These are phyloP conservation scores for Cystobasidium pallidum DNA, from an alignment of 1,284 basidiomycete species.

Conservation along the genomic window DNA sequence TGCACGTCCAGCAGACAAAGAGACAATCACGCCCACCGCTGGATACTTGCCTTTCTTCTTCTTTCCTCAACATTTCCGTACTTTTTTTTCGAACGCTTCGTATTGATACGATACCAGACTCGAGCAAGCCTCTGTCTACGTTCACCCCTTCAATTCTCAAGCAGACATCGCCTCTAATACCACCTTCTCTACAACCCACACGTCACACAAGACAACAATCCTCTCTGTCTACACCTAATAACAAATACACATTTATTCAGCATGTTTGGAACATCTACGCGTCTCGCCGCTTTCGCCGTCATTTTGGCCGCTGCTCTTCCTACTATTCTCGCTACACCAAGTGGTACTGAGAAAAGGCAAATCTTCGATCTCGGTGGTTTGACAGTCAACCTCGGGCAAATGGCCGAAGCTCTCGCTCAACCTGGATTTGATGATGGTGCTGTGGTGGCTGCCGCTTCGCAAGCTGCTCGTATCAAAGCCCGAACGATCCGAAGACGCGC, in stretches of 20 bases:
- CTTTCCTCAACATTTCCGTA: background rate
- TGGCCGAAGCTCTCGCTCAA: conserved; percentile 15
- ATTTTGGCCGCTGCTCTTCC: conserved; percentile 27
- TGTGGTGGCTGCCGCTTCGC: conserved; percentile 7
- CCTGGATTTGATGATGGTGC: background rate
- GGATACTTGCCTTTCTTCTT: background rate
- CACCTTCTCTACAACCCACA: conserved; percentile 21
- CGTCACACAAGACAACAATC: background rate
- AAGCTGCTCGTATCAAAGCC: conserved; percentile 24
- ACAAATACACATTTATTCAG: background rate
- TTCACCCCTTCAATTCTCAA: conserved; percentile 20
- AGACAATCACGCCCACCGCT: background rate
- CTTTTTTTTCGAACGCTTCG: background rate
- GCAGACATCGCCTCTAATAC: conserved; percentile 3
- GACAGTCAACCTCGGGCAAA: conserved; percentile 19
- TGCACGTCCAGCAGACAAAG: background rate
- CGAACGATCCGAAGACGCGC: conserved; percentile 16
- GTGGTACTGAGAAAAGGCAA: conserved; percentile 10
- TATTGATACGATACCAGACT: conserved; percentile 1
- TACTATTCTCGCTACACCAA: conserved; percentile 11
- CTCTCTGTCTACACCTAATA: background rate
- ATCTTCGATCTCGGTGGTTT: conserved; percentile 24
- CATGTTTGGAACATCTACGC: conserved; percentile 34
- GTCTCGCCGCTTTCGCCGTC: conserved; percentile 22
- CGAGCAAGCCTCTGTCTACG: background rate